Evolutionary conservation across 2,329 filamentous ascomycete genomes (phyloP).

Genomic region (Purpureocillium takamizusanense): DNA sequence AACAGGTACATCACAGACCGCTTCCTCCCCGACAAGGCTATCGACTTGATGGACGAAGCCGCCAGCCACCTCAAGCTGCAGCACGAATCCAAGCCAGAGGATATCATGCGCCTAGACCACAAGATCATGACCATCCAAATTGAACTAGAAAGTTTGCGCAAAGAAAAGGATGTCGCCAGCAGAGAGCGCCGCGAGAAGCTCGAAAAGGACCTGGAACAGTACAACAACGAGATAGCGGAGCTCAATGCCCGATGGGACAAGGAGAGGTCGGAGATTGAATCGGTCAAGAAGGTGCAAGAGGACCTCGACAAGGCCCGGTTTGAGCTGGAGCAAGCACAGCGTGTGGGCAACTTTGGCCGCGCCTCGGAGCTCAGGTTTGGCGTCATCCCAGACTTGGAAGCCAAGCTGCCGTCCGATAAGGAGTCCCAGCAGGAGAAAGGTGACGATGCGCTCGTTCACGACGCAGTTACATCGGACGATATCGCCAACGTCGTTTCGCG

Average conservation of each 20-base stretch:
- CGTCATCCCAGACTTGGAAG: slow-evolving; percentile 72
- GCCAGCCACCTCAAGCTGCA: slow-evolving; percentile 83
- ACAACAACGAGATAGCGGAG: slow-evolving; percentile 66
- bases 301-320: slow-evolving; percentile 79
- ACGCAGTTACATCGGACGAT: slow-evolving; percentile 90
- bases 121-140: slow-evolving; percentile 98
- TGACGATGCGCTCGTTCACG: slow-evolving; percentile 65
- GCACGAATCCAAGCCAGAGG: slow-evolving; percentile 93
- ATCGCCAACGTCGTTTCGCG: slow-evolving; percentile 87
- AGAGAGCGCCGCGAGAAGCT: slow-evolving; percentile 82
- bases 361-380: slow-evolving; percentile 90
- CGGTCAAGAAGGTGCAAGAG: slow-evolving; percentile 78
- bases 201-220: slow-evolving; percentile 63
- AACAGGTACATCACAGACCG: slow-evolving; percentile 96
- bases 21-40: slow-evolving; percentile 93
- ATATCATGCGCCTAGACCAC: slow-evolving; percentile 85
- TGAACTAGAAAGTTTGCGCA: slow-evolving; percentile 85
- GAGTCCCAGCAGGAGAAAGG: slow-evolving; percentile 26
- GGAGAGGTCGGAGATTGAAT: slow-evolving; percentile 76
- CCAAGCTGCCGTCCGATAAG: slow-evolving; percentile 69
- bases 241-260: slow-evolving; percentile 84
- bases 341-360: slow-evolving; percentile 78
- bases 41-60: slow-evolving; percentile 93
- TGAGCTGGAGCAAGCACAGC: slow-evolving; percentile 79
- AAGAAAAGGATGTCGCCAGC: slow-evolving; percentile 86